phyloP scores from a whole-genome alignment of 2,329 filamentous ascomycete species.

The Penicillium capsulatum region DNA sequence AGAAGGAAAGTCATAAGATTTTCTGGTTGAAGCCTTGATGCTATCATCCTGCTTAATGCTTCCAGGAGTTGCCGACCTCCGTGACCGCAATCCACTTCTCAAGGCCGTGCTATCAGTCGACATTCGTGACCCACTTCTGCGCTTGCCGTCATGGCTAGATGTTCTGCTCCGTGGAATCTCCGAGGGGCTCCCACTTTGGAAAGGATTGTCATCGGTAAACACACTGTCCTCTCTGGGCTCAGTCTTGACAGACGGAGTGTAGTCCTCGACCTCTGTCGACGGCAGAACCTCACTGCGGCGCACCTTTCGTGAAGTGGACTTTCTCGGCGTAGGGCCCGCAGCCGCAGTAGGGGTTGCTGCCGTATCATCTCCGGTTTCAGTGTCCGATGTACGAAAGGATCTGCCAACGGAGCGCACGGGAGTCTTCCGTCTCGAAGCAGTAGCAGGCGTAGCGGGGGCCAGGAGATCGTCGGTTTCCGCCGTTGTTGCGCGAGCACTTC shows the following conservation, averaged over 20 bases:
- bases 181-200: slow-evolving; percentile 71
- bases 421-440: slow-evolving; percentile 30
- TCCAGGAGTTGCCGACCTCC: slow-evolving; percentile 31
- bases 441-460: slow-evolving; percentile 25
- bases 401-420: slow-evolving; percentile 35
- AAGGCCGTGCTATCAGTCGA: slow-evolving; percentile 27
- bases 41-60: slow-evolving; percentile 50
- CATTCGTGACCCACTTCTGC: slow-evolving; percentile 50
- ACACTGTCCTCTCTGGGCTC: slow-evolving; percentile 55
- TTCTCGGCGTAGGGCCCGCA: slow-evolving; percentile 28
- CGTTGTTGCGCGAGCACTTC: slow-evolving; percentile 45
- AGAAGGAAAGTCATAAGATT: slow-evolving; percentile 56
- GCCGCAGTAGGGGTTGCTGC: slow-evolving; percentile 37
- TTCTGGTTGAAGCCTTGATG: slow-evolving; percentile 52
- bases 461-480: slow-evolving; percentile 34
- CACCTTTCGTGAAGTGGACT: slow-evolving; percentile 49
- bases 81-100: slow-evolving; percentile 26
- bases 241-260: slow-evolving; percentile 41
- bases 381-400: slow-evolving; percentile 30
- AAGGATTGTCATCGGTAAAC: slow-evolving; percentile 88
- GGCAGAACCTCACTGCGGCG: slow-evolving; percentile 47
- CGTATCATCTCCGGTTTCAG: slow-evolving; percentile 30
- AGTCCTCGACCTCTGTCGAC: slow-evolving; percentile 36
- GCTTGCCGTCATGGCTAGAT: slow-evolving; percentile 40
- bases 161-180: slow-evolving; percentile 44